A percentile compares a stretch with the other conserved stretches of the same genome.
Evolutionary conservation across 306 rosid species (phyloP).

Genomic region (Citrullus colocynthis): DNA sequence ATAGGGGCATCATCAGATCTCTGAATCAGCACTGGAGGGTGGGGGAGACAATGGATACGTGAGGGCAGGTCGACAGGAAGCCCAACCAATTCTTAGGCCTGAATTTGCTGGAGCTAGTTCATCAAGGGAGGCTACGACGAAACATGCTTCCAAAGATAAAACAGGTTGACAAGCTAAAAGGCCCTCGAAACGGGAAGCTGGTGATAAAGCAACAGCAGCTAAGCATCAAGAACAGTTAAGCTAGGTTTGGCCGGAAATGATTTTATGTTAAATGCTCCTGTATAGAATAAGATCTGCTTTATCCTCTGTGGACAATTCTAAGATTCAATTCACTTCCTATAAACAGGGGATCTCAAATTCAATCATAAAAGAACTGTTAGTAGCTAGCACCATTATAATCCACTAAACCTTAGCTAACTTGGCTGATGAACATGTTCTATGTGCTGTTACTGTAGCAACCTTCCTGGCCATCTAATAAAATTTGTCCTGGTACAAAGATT

Average conservation of each 20-base stretch:
- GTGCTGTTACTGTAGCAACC: too few species aligned
- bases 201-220: slow-evolving; percentile 64
- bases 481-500: too few species aligned
- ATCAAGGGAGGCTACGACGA: slow-evolving; percentile 35
- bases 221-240: slow-evolving; percentile 58
- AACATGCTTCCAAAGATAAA: slow-evolving; percentile 22
- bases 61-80: slow-evolving; percentile 57
- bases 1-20: slow-evolving; percentile 41
- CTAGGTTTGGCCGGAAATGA: slow-evolving; percentile 48
- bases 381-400: too few species aligned
- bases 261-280: neutral
- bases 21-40: slow-evolving; percentile 68
- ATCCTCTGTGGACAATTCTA: neutral
- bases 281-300: neutral
- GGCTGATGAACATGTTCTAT: too few species aligned
- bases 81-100: slow-evolving; percentile 39
- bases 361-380: neutral
- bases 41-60: slow-evolving; percentile 76
- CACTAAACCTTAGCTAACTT: too few species aligned
- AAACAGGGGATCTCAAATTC: neutral
- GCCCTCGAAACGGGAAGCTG: slow-evolving; percentile 71
- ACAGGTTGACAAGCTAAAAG: slow-evolving; percentile 75
- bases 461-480: too few species aligned
- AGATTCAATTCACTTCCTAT: neutral
- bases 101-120: slow-evolving; percentile 45